Evolutionary conservation across 805 yeast species (phyloP).

Genomic region (Candida koratica): DNA sequence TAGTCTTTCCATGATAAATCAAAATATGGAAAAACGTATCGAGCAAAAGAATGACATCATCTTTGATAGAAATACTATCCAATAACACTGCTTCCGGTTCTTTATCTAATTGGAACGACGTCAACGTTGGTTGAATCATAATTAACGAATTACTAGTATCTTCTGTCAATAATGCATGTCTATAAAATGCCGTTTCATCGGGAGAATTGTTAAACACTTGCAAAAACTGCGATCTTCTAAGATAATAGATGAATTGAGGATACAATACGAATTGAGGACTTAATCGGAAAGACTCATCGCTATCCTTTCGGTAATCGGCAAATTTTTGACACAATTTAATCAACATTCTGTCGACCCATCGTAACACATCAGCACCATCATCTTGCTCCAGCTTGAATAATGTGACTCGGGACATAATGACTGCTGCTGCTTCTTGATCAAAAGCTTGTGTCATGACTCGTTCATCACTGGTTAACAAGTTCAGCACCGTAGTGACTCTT

Average conservation of each 20-base stretch:
- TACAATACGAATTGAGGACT: slow-evolving; percentile 48
- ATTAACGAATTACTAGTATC: slow-evolving; percentile 56
- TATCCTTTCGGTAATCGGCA: slow-evolving; percentile 44
- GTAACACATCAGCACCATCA: slow-evolving; percentile 86
- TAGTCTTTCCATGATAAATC: slow-evolving; percentile 90
- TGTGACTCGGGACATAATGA: slow-evolving; percentile 64
- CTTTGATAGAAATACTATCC: slow-evolving; percentile 60
- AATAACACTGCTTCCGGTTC: slow-evolving; percentile 63
- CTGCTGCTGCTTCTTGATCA: slow-evolving; percentile 70
- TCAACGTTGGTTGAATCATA: slow-evolving; percentile 67
- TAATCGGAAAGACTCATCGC: slow-evolving; percentile 46
- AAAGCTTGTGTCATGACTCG: slow-evolving; percentile 46
- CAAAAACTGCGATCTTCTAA: slow-evolving; percentile 62
- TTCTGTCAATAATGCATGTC: slow-evolving; percentile 60
- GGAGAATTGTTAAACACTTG: slow-evolving; percentile 69
- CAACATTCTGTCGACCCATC: slow-evolving; percentile 81
- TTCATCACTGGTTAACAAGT: slow-evolving; percentile 38
- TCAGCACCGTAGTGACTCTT: slow-evolving; percentile 57
- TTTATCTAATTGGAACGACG: slow-evolving; percentile 17
- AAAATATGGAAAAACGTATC: slow-evolving; percentile 94
- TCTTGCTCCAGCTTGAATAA: slow-evolving; percentile 75
- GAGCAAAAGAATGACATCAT: slow-evolving; percentile 51
- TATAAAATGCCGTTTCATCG: slow-evolving; percentile 63
- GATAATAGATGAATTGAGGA: slow-evolving; percentile 66
- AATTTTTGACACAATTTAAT: slow-evolving; percentile 34